Evolutionary conservation across 192 early-diverging fungal genomes (phyloP).

Genomic region (Chytriomyces sp.): DNA sequence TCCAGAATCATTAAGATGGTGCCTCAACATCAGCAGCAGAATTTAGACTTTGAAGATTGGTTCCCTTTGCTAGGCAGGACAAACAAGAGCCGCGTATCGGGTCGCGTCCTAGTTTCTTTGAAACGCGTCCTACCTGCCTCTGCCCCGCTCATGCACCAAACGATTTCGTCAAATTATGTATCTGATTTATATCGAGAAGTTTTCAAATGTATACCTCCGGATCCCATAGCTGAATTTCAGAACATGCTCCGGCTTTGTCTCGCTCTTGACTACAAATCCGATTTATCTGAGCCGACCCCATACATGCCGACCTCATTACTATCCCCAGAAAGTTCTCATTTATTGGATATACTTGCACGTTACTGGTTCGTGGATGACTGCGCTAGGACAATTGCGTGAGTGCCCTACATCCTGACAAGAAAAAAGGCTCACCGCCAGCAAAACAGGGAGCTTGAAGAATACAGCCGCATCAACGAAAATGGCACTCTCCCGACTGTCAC

Average conservation of each 20-base stretch:
- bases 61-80: conserved; percentile 21
- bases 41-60: conserved; percentile 1
- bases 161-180: background rate
- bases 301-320: background rate
- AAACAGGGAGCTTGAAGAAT: conserved; percentile 32
- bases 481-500: conserved; percentile 12
- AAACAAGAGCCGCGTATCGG: conserved; percentile 14
- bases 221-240: background rate
- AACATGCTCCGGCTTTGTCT: background rate
- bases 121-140: background rate
- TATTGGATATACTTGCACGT: conserved; percentile 19
- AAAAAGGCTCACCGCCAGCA: background rate
- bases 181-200: background rate
- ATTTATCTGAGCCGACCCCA: too few species aligned
- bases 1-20: background rate
- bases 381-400: conserved; percentile 30
- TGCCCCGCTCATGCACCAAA: background rate
- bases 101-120: conserved; percentile 1
- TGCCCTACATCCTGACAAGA: background rate
- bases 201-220: conserved; percentile 11
- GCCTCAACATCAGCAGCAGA: background rate
- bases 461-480: conserved; percentile 17
- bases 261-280: too few species aligned
- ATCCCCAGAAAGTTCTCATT: background rate
- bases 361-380: conserved; percentile 31